Conservation (phyloP, 2,329 filamentous ascomycete species). For the Juglanconis juglandina region DNA sequence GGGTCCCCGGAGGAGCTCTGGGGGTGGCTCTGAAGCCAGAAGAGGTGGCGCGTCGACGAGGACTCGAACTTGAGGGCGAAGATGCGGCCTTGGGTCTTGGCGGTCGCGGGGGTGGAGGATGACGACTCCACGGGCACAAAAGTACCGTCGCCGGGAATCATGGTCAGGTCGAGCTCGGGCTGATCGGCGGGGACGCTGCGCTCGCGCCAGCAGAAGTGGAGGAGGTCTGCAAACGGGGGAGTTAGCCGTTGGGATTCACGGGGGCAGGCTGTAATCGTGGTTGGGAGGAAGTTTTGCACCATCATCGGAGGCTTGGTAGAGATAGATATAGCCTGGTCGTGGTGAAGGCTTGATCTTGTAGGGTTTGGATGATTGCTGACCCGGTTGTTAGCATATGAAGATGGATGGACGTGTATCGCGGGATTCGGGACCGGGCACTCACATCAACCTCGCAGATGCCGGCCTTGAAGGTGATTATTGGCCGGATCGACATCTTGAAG, state of each 20-base stretch:
- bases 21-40: constrained; percentile 92
- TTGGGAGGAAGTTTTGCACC: constrained; percentile 38
- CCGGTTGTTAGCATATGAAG: constrained; percentile 20
- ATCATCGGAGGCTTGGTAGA: constrained; percentile 75
- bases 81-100: constrained; percentile 80
- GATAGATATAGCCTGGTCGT: constrained; percentile 82
- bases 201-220: constrained; percentile 96
- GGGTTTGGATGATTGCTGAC: constrained; percentile 52
- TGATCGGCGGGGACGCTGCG: constrained; percentile 66
- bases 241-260: not conserved
- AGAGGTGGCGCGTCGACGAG: constrained; percentile 85
- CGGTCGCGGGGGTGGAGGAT: constrained; percentile 51
- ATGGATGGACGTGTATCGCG: not conserved
- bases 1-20: constrained; percentile 67
- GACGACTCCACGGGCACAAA: constrained; percentile 76
- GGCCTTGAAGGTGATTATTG: constrained; percentile 94
- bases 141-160: constrained; percentile 84
- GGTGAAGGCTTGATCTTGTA: constrained; percentile 70
- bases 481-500: constrained; percentile 70
- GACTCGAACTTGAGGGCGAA: constrained; percentile 92
- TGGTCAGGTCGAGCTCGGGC: constrained; percentile 84
- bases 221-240: constrained; percentile 59
- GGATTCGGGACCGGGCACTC: constrained; percentile 34
- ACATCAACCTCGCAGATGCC: constrained; percentile 84
- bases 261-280: not conserved